These are phyloP conservation scores for Microbotryum intermedium DNA, from an alignment of 1,284 basidiomycete species.

Conservation along the genomic window DNA sequence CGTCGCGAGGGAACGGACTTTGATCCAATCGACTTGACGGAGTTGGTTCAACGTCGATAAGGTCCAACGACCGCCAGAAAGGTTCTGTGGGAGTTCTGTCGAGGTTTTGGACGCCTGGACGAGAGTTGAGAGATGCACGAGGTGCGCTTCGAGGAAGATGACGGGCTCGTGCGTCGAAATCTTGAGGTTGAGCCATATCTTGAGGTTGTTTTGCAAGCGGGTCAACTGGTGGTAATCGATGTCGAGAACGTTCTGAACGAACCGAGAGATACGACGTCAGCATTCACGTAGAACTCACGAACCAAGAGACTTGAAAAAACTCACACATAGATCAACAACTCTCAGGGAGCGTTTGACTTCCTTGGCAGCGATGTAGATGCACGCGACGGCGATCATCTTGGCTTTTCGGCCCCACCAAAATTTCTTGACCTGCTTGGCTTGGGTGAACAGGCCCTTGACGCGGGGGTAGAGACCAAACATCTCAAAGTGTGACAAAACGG, in stretches of 20 bases:
- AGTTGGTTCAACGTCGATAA: constrained; percentile 41
- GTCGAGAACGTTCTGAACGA: constrained; percentile 47
- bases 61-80: constrained; percentile 32
- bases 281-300: not conserved
- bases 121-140: constrained; percentile 45
- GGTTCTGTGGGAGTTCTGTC: constrained; percentile 21
- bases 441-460: constrained; percentile 3
- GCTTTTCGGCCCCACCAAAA: constrained; percentile 20
- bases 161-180: constrained; percentile 42
- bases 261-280: not conserved
- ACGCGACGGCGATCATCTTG: constrained; percentile 12
- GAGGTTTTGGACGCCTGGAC: constrained; percentile 38
- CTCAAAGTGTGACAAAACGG: constrained; percentile 8
- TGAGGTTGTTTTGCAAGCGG: constrained; percentile 38
- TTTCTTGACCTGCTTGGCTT: constrained; percentile 1
- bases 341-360: constrained; percentile 5
- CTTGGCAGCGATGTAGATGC: constrained; percentile 17
- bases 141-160: constrained; percentile 47
- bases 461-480: not conserved
- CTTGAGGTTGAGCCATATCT: constrained; percentile 19
- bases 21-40: constrained; percentile 43
- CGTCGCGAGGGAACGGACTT: constrained; percentile 50
- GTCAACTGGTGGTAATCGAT: constrained; percentile 49
- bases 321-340: constrained; percentile 13
- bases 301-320: not conserved